Percentiles rank a stretch among this genome's conserved stretches.
These are phyloP conservation scores for Colletotrichum sp. DNA, from an alignment of 2,329 filamentous ascomycete species.

Conservation along the genomic window DNA sequence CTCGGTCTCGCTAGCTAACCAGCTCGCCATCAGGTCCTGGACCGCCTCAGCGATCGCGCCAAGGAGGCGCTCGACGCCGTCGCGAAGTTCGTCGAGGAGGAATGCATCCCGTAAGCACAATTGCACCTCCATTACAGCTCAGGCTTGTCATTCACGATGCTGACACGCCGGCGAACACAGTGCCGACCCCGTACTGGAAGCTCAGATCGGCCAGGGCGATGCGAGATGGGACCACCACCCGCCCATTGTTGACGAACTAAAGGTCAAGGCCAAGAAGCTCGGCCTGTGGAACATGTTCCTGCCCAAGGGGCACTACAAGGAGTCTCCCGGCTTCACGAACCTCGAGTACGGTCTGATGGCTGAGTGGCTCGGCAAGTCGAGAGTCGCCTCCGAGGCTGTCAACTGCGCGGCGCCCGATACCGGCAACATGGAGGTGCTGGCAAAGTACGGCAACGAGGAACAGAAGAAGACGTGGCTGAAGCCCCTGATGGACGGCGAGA, in stretches of 20 bases:
- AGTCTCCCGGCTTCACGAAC: slow-evolving; percentile 93
- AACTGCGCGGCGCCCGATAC: slow-evolving; percentile 93
- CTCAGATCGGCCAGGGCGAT: slow-evolving; percentile 78
- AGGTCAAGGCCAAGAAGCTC: slow-evolving; percentile 78
- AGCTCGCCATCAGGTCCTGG: slow-evolving; percentile 39
- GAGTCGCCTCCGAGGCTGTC: slow-evolving; percentile 81
- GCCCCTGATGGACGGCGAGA: slow-evolving; percentile 82
- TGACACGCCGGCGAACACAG: slow-evolving; percentile 35
- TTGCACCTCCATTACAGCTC: neutral
- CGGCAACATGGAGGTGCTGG: slow-evolving; percentile 93
- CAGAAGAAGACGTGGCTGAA: slow-evolving; percentile 86
- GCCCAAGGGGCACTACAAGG: slow-evolving; percentile 91
- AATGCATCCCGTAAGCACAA: slow-evolving; percentile 75
- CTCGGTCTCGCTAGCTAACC: neutral
- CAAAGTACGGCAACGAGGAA: slow-evolving; percentile 84
- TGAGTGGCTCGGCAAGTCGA: slow-evolving; percentile 88
- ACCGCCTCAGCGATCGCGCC: slow-evolving; percentile 80
- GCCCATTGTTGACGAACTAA: slow-evolving; percentile 84
- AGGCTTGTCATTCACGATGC: neutral
- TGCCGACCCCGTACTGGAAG: slow-evolving; percentile 79
- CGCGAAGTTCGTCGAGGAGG: slow-evolving; percentile 95
- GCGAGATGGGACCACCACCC: slow-evolving; percentile 83
- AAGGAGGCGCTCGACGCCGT: slow-evolving; percentile 86
- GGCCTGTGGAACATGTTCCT: slow-evolving; percentile 99
- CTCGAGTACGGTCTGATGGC: slow-evolving; percentile 98